These are phyloP conservation scores for Polytrichum commune DNA, from an alignment of 225 moss, liverwort and hornwort genomes.

Conservation along the genomic window DNA sequence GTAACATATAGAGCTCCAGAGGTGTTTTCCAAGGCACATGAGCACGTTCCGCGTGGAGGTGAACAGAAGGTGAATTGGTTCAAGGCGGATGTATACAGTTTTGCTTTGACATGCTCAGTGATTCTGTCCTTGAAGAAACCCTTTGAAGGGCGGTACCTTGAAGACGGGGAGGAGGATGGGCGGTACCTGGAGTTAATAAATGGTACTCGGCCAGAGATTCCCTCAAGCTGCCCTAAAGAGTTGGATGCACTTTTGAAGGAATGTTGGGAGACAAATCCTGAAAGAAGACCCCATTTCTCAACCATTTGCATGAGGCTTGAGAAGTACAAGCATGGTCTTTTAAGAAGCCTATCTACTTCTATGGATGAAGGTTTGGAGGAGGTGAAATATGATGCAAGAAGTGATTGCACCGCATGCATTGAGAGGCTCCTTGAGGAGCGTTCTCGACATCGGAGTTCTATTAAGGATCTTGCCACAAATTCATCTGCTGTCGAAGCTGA, in stretches of 20 bases:
- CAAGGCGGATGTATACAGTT: slow-evolving; percentile 7
- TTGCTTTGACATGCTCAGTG: background rate
- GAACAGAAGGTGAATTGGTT: slow-evolving; percentile 4
- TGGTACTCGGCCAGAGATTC: background rate
- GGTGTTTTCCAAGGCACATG: slow-evolving; percentile 6
- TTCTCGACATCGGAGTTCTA: too few species aligned
- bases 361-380: background rate
- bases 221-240: background rate
- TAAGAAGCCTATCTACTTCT: background rate
- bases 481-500: background rate
- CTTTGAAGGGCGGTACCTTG: background rate
- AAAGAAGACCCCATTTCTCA: background rate
- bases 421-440: too few species aligned
- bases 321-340: background rate
- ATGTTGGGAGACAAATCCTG: background rate
- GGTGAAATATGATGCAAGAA: too few species aligned
- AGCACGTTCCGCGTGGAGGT: background rate
- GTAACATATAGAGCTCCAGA: too few species aligned
- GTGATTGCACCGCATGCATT: too few species aligned
- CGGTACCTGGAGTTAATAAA: background rate
- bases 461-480: too few species aligned
- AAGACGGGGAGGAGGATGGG: background rate
- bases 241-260: background rate
- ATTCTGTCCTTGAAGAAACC: slow-evolving; percentile 1
- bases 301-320: background rate